These are phyloP conservation scores for Penicillium sp. DNA, from an alignment of 2,329 filamentous ascomycete genomes.

Conservation along the genomic window DNA sequence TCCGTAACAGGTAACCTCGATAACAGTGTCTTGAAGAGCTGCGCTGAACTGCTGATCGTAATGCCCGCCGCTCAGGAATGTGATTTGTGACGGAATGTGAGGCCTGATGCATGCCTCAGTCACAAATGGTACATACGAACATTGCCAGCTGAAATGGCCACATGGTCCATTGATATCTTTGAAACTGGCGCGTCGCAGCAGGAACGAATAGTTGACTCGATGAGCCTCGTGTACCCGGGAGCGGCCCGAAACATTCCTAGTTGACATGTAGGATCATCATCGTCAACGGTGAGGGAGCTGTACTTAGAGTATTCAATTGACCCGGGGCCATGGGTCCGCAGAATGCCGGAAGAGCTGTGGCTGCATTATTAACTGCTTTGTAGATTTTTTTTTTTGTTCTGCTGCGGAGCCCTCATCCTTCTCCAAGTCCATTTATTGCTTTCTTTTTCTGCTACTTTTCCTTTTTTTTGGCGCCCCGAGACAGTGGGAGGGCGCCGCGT, in stretches of 20 bases:
- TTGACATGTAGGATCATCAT: conserved; percentile 24
- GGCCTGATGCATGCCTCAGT: background rate
- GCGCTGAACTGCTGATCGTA: background rate
- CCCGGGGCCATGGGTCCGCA: conserved; percentile 24
- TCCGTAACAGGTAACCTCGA: background rate
- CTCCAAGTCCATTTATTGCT: background rate
- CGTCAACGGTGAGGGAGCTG: conserved; percentile 13
- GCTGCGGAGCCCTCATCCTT: background rate
- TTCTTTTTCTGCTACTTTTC: conserved; percentile 4
- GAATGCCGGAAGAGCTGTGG: conserved; percentile 21
- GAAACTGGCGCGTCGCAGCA: background rate
- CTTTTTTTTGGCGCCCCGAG: conserved; percentile 3
- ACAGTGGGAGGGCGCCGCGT: background rate
- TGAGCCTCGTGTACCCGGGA: conserved; percentile 20
- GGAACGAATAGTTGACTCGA: conserved; percentile 1
- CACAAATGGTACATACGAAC: background rate
- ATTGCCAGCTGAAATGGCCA: background rate
- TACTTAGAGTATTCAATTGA: conserved; percentile 18
- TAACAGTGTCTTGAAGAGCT: background rate
- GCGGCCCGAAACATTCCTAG: conserved; percentile 27
- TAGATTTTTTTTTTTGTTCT: conserved; percentile 19
- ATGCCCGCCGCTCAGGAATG: background rate
- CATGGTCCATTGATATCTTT: background rate
- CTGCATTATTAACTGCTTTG: conserved; percentile 20
- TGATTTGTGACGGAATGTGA: conserved; percentile 14